phyloP scores from a whole-genome alignment of 352 stramenopile genomes.

The Phytophthora boehmeriae region DNA sequence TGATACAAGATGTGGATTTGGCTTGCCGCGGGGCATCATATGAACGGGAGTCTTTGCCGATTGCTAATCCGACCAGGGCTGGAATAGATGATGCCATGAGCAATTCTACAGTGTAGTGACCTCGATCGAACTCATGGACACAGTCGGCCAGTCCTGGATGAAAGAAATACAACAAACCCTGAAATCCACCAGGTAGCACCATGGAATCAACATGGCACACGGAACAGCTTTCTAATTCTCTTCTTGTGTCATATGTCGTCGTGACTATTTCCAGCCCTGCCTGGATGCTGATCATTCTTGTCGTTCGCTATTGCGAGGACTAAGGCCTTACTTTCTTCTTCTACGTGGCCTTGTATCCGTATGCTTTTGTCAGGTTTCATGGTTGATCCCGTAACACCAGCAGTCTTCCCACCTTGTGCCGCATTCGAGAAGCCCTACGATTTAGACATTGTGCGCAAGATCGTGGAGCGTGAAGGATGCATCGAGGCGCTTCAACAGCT shows the following conservation, averaged over 20 bases:
- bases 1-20: constrained; percentile 1
- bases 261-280: constrained; percentile 14
- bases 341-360: too few species aligned
- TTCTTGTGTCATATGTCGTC: not conserved
- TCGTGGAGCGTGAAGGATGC: constrained; percentile 83
- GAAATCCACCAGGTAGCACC: not conserved
- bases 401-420: constrained; percentile 37
- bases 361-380: constrained; percentile 5
- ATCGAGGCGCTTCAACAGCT: constrained; percentile 75
- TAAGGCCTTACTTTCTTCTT: too few species aligned
- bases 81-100: not conserved
- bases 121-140: not conserved
- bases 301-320: too few species aligned
- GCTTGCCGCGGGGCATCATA: constrained; percentile 10
- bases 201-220: too few species aligned
- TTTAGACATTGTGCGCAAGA: constrained; percentile 72
- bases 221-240: too few species aligned
- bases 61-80: not conserved
- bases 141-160: not conserved
- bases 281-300: not conserved
- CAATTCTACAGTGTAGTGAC: not conserved
- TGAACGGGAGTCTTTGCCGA: not conserved
- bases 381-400: constrained; percentile 6
- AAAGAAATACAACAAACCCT: constrained; percentile 26
- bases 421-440: constrained; percentile 52